Evolutionary conservation across 768 basidiomycete species (phyloP).

Genomic region (Arthromyces matolae): DNA sequence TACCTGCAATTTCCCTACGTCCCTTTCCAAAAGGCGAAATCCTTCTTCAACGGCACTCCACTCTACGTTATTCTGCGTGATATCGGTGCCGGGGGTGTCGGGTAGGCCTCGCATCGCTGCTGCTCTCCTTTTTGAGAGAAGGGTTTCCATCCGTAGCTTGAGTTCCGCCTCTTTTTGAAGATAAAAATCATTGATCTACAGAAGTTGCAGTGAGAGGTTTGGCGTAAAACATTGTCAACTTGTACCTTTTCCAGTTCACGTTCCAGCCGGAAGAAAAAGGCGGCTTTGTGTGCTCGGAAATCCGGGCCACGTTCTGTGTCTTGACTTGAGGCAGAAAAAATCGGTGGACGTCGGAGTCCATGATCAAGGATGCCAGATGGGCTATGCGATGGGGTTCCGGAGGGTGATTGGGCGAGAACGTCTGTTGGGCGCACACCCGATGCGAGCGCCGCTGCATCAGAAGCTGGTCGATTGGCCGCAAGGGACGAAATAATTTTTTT

Average conservation of each 20-base stretch:
- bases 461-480: constrained; percentile 82
- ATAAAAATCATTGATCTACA: constrained; percentile 95
- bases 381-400: constrained; percentile 27
- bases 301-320: constrained; percentile 76
- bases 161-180: constrained; percentile 96
- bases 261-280: constrained; percentile 98
- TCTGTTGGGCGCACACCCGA: constrained; percentile 73
- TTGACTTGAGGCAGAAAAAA: constrained; percentile 58
- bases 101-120: constrained; percentile 69
- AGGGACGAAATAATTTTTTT: constrained; percentile 99
- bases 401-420: constrained; percentile 29
- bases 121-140: constrained; percentile 90
- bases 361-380: constrained; percentile 32
- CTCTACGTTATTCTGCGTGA: constrained; percentile 69
- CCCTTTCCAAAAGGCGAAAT: constrained; percentile 89
- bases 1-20: constrained; percentile 94
- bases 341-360: constrained; percentile 49
- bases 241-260: constrained; percentile 92
- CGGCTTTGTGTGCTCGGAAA: constrained; percentile 93
- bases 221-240: constrained; percentile 3
- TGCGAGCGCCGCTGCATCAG: constrained; percentile 85
- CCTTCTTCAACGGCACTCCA: constrained; percentile 97
- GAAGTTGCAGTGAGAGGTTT: constrained; percentile 1
- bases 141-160: constrained; percentile 84
- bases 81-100: constrained; percentile 60